These are phyloP conservation scores for Achlya hypogyna DNA, from an alignment of 352 stramenopile species.

Conservation along the genomic window DNA sequence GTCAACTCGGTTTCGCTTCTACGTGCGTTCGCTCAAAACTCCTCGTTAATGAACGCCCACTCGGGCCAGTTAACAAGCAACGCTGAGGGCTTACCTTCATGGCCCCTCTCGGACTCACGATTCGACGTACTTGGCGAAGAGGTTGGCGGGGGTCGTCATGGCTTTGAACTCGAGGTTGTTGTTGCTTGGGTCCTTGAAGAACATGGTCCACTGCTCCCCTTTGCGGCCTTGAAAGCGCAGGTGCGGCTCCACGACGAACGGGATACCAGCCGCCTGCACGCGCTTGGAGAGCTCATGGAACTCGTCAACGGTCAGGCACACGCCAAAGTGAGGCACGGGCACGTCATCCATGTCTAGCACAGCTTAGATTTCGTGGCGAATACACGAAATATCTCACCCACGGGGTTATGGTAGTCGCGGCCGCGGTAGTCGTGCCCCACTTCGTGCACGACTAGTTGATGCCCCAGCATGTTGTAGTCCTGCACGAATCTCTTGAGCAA, in stretches of 20 bases:
- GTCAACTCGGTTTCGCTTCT: no score
- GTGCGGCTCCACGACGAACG: conserved; percentile 95
- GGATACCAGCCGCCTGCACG: conserved; percentile 59
- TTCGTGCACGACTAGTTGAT: conserved; percentile 86
- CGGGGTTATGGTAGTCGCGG: conserved; percentile 93
- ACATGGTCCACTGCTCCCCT: conserved; percentile 99
- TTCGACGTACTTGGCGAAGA: conserved; percentile 97
- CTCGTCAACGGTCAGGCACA: conserved; percentile 86
- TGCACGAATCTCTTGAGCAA: conserved; percentile 33
- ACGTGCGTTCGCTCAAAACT: no score
- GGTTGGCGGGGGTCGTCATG: conserved; percentile 94
- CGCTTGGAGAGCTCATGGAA: conserved; percentile 87
- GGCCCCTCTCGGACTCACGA: conserved; percentile 28
- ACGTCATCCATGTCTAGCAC: conserved; percentile 90
- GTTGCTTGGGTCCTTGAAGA: conserved; percentile 96
- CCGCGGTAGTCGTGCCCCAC: conserved; percentile 89
- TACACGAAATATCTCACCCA: conserved; percentile 41
- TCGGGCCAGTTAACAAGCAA: not conserved
- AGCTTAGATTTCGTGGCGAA: not conserved
- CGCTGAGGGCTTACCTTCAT: not conserved
- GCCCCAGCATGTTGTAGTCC: conserved; percentile 86
- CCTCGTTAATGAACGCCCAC: no score
- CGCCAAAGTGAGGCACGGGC: conserved; percentile 94
- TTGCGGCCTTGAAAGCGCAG: conserved; percentile 89
- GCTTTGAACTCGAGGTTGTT: conserved; percentile 99